These are phyloP conservation scores for Colletotrichum musicola DNA, from an alignment of 2,329 filamentous ascomycete genomes.

Conservation along the genomic window DNA sequence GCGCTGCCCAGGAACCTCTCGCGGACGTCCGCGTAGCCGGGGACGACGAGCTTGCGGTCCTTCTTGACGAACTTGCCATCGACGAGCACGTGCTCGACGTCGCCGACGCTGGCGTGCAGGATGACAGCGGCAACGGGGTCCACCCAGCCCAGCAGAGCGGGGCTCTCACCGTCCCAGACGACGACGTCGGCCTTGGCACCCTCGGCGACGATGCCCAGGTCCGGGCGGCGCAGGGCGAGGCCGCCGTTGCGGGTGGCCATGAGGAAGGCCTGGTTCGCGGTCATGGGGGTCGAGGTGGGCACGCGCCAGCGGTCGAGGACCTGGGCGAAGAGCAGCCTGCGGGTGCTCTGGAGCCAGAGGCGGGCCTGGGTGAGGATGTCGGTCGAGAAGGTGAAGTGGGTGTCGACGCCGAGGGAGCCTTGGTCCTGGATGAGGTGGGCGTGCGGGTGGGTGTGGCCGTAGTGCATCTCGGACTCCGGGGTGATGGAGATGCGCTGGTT, in stretches of 20 bases:
- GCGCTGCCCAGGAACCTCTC: constrained; percentile 51
- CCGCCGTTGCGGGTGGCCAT: constrained; percentile 66
- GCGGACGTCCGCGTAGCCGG: constrained; percentile 46
- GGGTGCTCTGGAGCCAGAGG: constrained; percentile 63
- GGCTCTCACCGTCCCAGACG: constrained; percentile 63
- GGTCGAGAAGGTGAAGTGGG: constrained; percentile 63
- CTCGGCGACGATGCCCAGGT: constrained; percentile 61
- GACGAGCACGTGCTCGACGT: constrained; percentile 64
- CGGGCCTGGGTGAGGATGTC: constrained; percentile 66
- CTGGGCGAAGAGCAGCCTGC: constrained; percentile 54
- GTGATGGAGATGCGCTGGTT: constrained; percentile 70
- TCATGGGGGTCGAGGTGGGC: constrained; percentile 63
- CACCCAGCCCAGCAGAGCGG: constrained; percentile 64
- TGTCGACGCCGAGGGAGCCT: constrained; percentile 66
- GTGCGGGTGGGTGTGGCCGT: constrained; percentile 63
- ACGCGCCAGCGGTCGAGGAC: constrained; percentile 56
- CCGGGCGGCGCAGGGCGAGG: constrained; percentile 61
- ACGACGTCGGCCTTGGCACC: constrained; percentile 68
- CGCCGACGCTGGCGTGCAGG: constrained; percentile 65
- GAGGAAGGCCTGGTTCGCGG: constrained; percentile 66
- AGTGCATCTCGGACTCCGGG: constrained; percentile 71
- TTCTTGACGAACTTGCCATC: constrained; percentile 63
- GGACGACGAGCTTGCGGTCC: constrained; percentile 52
- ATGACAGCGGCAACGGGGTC: constrained; percentile 69
- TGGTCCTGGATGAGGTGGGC: constrained; percentile 62